Base-by-base conservation (phyloP, 352 stramenopile species). In the Aphanomyces cochlioides region DNA sequence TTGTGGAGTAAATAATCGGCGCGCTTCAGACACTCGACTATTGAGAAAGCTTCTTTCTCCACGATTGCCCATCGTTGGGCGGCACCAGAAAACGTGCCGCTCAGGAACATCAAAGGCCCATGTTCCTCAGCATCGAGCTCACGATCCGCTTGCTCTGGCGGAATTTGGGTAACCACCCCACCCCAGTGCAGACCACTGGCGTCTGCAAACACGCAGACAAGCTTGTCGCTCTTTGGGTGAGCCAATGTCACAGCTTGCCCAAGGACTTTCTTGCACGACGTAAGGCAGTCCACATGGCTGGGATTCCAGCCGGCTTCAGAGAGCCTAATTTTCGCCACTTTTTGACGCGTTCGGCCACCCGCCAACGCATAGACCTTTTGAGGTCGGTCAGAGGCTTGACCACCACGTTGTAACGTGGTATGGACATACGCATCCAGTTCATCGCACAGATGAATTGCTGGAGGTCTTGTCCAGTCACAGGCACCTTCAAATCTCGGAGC, bases 31-130 rank as follows among this genome's bases (percentile, higher is more conserved):
- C 66, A 12, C 7, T 40, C 2, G 72, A 28, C 59, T 59, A 78
- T 77, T 10, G 71, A 61, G 38, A 72, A 77, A 1, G 45, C 56
- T 71, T 73, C 70, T 71, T 78, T 72, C 34, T 78, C 73, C 3
- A 76, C 63, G 19, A 74, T 53, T 19, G 37, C 56, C 74, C 74
- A 76, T 8, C 73, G 45, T 17, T 28, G 4, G n/a, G 71, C 41
- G 10, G 67, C 64, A 3, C 45, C 59, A 34, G 73, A 71, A 36
- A 78, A 78, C 36, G 69, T n/a, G 1, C 66, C 67, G n/a, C 67
- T 61, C 48, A 72, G 73, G 28, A 28, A 58, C 67, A 74, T 40
- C 72, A 21, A 5, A 74, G 56, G 1, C 74, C 47, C 34, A 74
- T 56, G 36, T 77, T 72, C 12, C 40, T 77, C 60, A 41, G 72